Percentiles rank a stretch among this genome's conserved stretches.
Conservation (phyloP, 208 protist species). For the Trypanosoma lewisi region DNA sequence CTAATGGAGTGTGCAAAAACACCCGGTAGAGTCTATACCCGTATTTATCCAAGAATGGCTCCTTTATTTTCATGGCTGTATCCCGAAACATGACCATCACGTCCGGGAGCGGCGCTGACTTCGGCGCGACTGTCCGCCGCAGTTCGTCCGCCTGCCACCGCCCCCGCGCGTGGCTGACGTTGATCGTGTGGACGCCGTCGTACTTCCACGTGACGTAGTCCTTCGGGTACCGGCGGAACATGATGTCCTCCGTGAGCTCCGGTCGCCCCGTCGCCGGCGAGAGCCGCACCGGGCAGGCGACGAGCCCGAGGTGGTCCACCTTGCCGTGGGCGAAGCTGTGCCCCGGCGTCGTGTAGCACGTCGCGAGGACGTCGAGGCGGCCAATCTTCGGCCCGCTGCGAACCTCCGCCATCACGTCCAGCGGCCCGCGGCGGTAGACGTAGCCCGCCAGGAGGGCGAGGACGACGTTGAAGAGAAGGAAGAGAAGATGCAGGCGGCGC, state of each 20-base stretch:
- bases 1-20: slow-evolving; percentile 43
- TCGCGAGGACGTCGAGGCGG: slow-evolving; percentile 57
- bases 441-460: slow-evolving; percentile 36
- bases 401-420: slow-evolving; percentile 42
- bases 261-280: slow-evolving; percentile 29
- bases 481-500: slow-evolving; percentile 15
- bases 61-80: slow-evolving; percentile 28
- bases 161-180: slow-evolving; percentile 15
- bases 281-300: slow-evolving; percentile 57
- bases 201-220: slow-evolving; percentile 68
- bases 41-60: slow-evolving; percentile 36
- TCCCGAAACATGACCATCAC: slow-evolving; percentile 58
- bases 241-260: slow-evolving; percentile 47
- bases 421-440: slow-evolving; percentile 44
- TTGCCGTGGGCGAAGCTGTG: slow-evolving; percentile 69
- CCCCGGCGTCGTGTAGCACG: slow-evolving; percentile 75
- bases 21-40: slow-evolving; percentile 35
- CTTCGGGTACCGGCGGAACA: slow-evolving; percentile 45
- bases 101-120: slow-evolving; percentile 35
- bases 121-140: slow-evolving; percentile 8
- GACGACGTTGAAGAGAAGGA: slow-evolving; percentile 38
- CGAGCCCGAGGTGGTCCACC: slow-evolving; percentile 43
- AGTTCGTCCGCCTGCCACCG: slow-evolving; percentile 14
- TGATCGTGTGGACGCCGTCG: slow-evolving; percentile 25
- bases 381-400: slow-evolving; percentile 28